A percentile compares a stretch with the other conserved stretches of the same genome.
These are phyloP conservation scores for Xylariaceae sp. DNA, from an alignment of 2,329 filamentous ascomycete genomes.

Conservation along the genomic window DNA sequence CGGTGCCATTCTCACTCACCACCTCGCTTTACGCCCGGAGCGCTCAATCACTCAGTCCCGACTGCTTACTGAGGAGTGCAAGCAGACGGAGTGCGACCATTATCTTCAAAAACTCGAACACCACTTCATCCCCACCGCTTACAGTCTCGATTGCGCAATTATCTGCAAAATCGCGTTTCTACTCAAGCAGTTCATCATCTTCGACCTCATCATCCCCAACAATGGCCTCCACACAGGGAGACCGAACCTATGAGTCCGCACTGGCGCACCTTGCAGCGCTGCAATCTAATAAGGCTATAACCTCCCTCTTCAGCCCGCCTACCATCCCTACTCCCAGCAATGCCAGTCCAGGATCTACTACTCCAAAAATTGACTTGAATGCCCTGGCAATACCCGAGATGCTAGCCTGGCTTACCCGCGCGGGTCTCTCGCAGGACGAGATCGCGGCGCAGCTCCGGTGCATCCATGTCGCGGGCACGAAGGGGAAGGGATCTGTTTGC, in stretches of 20 bases:
- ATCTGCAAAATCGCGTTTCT: too few relatives aligned
- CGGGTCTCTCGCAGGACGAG: slow-evolving; percentile 61
- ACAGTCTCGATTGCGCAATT: too few relatives aligned
- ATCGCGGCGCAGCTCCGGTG: slow-evolving; percentile 35
- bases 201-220: too few relatives aligned
- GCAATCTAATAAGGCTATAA: slow-evolving; percentile 72
- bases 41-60: too few relatives aligned
- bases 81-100: too few relatives aligned
- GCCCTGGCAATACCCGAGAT: slow-evolving; percentile 76
- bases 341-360: slow-evolving; percentile 34
- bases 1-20: too few relatives aligned
- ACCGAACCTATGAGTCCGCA: slow-evolving; percentile 60
- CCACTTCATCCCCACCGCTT: too few relatives aligned
- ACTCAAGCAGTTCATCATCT: too few relatives aligned
- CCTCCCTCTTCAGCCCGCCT: slow-evolving; percentile 42
- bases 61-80: too few relatives aligned
- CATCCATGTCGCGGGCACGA: slow-evolving; percentile 88
- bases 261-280: slow-evolving; percentile 71
- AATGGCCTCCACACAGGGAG: too few relatives aligned
- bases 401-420: slow-evolving; percentile 68
- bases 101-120: too few relatives aligned
- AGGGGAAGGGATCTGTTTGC: slow-evolving; percentile 88
- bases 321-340: slow-evolving; percentile 48
- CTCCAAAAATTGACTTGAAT: slow-evolving; percentile 54
- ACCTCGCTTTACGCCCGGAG: too few relatives aligned